Percentiles rank a stretch among this genome's conserved stretches.
These are phyloP conservation scores for Chrysoporthe puriensis DNA, from an alignment of 2,329 filamentous ascomycete species.

Conservation along the genomic window DNA sequence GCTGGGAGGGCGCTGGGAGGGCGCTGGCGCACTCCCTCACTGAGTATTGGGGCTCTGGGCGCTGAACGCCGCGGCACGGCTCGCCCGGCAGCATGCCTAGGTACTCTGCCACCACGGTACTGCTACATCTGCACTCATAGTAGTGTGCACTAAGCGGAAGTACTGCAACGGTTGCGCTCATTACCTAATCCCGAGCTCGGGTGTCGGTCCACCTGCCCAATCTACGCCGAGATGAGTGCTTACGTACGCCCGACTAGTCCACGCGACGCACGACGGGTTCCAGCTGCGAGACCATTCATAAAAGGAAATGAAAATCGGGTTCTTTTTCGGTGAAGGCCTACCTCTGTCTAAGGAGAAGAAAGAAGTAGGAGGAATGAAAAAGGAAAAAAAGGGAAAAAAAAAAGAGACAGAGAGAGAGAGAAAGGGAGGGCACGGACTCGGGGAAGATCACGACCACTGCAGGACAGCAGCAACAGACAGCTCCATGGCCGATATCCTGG, in stretches of 20 bases:
- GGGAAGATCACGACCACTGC: too few species aligned
- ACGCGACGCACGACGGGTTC: background rate
- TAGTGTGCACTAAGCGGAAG: too few species aligned
- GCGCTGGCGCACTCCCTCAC: background rate
- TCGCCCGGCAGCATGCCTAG: background rate
- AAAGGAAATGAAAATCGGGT: too few species aligned
- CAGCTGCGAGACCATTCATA: background rate
- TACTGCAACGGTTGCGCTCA: too few species aligned
- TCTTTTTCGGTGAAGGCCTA: too few species aligned
- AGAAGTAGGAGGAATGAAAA: background rate
- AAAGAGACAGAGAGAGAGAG: background rate
- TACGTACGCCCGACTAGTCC: background rate
- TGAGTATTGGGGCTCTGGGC: background rate
- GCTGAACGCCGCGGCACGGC: background rate
- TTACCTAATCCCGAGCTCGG: background rate
- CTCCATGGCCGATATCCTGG: background rate
- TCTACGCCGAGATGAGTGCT: slow-evolving; percentile 13
- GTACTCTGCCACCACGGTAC: too few species aligned
- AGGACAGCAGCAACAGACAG: background rate
- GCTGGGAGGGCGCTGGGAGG: background rate
- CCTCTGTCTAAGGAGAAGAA: too few species aligned
- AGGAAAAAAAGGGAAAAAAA: background rate
- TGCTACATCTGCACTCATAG: too few species aligned
- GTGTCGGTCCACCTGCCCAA: slow-evolving; percentile 10
- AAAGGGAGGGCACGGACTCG: background rate